These are phyloP conservation scores for Toxoplasma gondii DNA, from an alignment of 169 alveolate species.

Conservation along the genomic window DNA sequence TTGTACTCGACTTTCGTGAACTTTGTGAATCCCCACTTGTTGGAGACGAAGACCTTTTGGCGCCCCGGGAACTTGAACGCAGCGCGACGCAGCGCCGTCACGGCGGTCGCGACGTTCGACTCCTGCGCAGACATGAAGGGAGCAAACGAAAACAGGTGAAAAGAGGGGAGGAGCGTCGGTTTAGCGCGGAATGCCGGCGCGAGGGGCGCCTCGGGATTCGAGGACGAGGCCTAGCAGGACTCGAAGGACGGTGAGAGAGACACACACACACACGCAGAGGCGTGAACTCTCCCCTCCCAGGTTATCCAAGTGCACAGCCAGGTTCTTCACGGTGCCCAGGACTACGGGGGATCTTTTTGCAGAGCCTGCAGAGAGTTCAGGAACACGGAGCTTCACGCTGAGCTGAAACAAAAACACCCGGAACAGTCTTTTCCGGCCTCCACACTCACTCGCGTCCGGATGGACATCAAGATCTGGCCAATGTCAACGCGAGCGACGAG, in stretches of 20 bases:
- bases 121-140: constrained; percentile 73
- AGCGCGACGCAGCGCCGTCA: constrained; percentile 97
- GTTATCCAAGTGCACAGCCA: no score
- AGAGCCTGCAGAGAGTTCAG: no score
- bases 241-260: no score
- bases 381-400: no score
- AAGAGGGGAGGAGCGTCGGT: not conserved
- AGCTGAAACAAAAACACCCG: no score
- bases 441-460: constrained; percentile 88
- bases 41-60: constrained; percentile 96
- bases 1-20: constrained; percentile 94
- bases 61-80: constrained; percentile 99
- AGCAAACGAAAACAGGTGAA: not conserved
- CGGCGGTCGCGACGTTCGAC: constrained; percentile 88
- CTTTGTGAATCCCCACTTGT: constrained; percentile 99
- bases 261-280: no score
- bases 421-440: no score
- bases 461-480: constrained; percentile 95
- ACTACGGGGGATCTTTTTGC: no score
- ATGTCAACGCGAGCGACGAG: constrained; percentile 96
- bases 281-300: no score
- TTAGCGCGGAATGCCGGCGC: not conserved
- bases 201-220: not conserved
- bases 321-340: no score
- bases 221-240: no score